Evolutionary conservation across 176 grass and related monocot species (phyloP).

Genomic region (Oryza meyeriana): DNA sequence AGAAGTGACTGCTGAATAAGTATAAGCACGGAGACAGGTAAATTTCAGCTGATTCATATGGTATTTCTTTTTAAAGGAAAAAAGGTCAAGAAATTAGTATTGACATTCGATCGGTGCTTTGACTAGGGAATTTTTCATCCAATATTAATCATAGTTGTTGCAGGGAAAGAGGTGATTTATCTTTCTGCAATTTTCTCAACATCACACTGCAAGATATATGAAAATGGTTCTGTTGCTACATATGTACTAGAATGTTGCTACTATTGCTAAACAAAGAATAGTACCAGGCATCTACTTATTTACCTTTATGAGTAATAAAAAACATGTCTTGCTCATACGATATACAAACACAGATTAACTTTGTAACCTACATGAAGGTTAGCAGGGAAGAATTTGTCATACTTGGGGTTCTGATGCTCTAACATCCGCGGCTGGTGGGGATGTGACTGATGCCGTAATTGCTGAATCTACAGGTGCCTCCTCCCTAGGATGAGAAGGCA

Average conservation of each 20-base stretch:
- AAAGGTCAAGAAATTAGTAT: background rate
- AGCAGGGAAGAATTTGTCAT: background rate
- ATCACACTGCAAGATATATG: background rate
- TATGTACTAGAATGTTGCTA: background rate
- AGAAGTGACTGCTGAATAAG: background rate
- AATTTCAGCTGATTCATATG: background rate
- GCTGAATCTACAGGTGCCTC: constrained; percentile 35
- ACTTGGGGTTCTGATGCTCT: constrained; percentile 53
- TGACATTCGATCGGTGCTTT: background rate
- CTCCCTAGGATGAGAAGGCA: constrained; percentile 41
- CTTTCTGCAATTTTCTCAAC: background rate
- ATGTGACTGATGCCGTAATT: constrained; percentile 31
- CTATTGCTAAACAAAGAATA: background rate
- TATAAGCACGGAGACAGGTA: background rate
- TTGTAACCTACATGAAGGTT: background rate
- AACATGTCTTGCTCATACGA: background rate
- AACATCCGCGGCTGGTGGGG: constrained; percentile 37
- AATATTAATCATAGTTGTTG: background rate
- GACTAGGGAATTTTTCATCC: no score
- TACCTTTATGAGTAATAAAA: background rate
- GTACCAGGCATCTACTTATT: no score
- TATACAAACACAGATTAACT: background rate
- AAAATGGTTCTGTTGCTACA: background rate
- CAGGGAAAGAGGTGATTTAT: background rate
- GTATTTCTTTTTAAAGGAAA: background rate